These are phyloP conservation scores for Hypoxylon rubiginosum DNA, from an alignment of 2,329 filamentous ascomycete genomes.

Conservation along the genomic window DNA sequence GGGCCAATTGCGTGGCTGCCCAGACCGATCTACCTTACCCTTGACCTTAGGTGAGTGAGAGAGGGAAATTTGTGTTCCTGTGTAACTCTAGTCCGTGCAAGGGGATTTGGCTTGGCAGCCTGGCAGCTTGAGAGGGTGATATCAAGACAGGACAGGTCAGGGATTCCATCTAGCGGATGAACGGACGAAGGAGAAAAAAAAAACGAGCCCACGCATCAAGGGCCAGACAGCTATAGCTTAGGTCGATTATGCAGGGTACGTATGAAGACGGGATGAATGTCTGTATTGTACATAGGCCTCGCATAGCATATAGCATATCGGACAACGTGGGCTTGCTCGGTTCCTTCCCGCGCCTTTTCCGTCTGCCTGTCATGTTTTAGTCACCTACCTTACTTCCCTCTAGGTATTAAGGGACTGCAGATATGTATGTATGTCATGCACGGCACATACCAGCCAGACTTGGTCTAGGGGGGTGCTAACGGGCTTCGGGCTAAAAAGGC, in stretches of 20 bases:
- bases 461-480: not conserved
- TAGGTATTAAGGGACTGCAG: not conserved
- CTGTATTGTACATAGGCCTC: not conserved
- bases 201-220: too few species aligned
- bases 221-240: too few species aligned
- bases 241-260: too few species aligned
- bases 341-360: constrained; percentile 27
- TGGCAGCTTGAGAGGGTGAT: too few species aligned
- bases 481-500: not conserved
- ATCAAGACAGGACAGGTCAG: too few species aligned
- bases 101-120: too few species aligned
- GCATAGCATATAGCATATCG: not conserved
- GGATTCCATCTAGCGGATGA: too few species aligned
- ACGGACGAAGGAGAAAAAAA: too few species aligned
- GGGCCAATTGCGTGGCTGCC: constrained; percentile 11
- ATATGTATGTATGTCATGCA: not conserved
- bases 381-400: not conserved
- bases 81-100: not conserved
- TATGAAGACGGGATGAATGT: not conserved
- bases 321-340: constrained; percentile 22
- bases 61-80: not conserved
- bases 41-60: constrained; percentile 1
- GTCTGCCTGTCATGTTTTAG: not conserved
- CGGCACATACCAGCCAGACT: constrained; percentile 1
- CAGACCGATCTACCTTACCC: not conserved